Evolutionary conservation across 495 filamentous ascomycete species (phyloP), one percentile per base, ranked within the genome.

Genomic region (Neurospora tetraspora): DNA sequence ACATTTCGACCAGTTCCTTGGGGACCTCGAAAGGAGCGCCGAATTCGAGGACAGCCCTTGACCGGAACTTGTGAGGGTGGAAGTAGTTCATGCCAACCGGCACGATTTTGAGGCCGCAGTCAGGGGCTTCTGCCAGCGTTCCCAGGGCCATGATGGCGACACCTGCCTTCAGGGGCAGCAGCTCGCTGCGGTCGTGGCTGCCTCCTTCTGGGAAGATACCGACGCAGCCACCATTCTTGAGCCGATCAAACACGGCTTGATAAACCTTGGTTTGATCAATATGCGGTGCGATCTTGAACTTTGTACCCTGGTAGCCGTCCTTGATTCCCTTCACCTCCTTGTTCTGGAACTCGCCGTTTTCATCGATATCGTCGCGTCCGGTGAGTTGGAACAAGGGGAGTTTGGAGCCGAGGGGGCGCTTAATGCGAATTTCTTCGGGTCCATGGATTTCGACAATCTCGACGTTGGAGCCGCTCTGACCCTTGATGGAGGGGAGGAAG

Each of bases 21-120:
- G 93, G 92, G 10, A 98, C 88, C 72, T 96, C 91, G 40, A 98
- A 85, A 4, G 96, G 94, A 36, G 86, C 89, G 27, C 96, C 96
- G 79, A 99, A 99, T 76, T 99, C 96, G 73, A 99, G 89, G 2
- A 99, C 96, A 43, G 96, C 96, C 78, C 96, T 88, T 69, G 96
- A 99, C 20, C 96, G 90, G 82, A 99, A 99, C 80, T 98, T 99
- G 83, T 99, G 96, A 5, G 96, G 92, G 82, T 99, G 96, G 83
- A 99, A 99, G 82, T 99, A 99, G 78, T 99, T 99, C 96, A 98
- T 98, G 73, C 96, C 96, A 69, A 94, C 95, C n/a, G 96, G 96
- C n/a, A 99, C 92, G 76, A 99, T 98, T 80, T 93, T 96, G 74
- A 99, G 79, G n/a, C 92, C 94, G 78, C 92, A 97, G 74, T 96